These are phyloP conservation scores for Colletotrichum sp. DNA, from an alignment of 2,329 filamentous ascomycete genomes.

Conservation along the genomic window DNA sequence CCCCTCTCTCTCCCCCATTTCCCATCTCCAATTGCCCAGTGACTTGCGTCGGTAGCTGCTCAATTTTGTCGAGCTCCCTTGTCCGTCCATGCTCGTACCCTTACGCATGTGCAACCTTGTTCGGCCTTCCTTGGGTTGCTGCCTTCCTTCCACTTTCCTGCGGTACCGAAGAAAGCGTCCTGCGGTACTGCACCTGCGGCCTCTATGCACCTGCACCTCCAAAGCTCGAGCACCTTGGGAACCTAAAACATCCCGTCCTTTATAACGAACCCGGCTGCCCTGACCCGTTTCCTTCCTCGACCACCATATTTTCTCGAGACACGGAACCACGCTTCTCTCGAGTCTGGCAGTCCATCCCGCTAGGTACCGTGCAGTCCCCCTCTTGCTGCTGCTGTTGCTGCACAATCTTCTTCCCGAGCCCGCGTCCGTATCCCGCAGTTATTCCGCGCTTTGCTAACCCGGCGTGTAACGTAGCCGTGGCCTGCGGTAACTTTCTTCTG, in stretches of 20 bases:
- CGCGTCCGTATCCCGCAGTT: not conserved
- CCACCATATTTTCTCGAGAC: not conserved
- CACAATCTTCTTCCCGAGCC: not conserved
- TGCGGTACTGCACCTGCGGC: not conserved
- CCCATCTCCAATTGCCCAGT: not conserved
- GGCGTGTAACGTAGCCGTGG: not conserved
- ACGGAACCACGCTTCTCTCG: not conserved
- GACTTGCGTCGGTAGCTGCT: not conserved
- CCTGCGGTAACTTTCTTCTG: not conserved
- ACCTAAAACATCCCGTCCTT: slow-evolving; percentile 2
- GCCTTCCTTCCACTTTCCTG: not conserved
- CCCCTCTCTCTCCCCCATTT: not conserved
- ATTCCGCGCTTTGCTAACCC: not conserved
- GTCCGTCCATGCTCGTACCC: not conserved
- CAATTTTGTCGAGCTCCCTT: not conserved
- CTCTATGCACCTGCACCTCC: not conserved
- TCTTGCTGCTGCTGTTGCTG: not conserved
- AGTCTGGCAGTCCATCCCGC: not conserved
- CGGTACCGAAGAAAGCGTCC: not conserved
- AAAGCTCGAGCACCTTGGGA: slow-evolving; percentile 4
- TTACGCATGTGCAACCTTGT: not conserved
- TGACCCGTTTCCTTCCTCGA: not conserved
- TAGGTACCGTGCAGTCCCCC: not conserved
- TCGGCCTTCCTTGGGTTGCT: not conserved
- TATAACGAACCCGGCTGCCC: slow-evolving; percentile 6